Base-by-base conservation (phyloP, 257 asterid genomes). In the Scutellaria galericulata region DNA sequence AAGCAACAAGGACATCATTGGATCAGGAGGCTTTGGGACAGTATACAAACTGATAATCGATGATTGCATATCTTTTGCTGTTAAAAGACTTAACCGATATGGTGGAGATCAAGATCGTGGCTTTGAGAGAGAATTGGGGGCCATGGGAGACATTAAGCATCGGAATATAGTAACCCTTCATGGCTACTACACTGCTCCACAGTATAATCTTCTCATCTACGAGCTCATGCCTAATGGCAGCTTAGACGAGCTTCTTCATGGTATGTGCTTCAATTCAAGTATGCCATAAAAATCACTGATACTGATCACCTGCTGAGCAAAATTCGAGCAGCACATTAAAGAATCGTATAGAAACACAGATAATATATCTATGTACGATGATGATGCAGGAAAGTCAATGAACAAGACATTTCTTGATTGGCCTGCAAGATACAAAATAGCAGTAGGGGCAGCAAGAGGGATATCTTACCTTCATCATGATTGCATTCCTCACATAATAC, bases 111-210 rank as follows among this genome's bases (percentile, higher is more conserved):
- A 87, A 47, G 98, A 93, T 45, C 78, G 89, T 11, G 90, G 97
- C 7, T 93, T 93, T 31, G 95, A 86, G 81, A 85, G 98, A 79
- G 98, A 93, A 48, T 31, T 93, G 77, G 96, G 81, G 82, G 90
- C 97, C 8, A 93, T 90, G 96, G 95, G 89, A 14, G 96, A 89
- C 69, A 90, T 93, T 56, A 93, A 93, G 78, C 98, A 93, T 71
- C 68, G 97, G 62, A 93, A 93, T 81, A 84, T 93, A 54, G 90
- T 89, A 3, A 86, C 90, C 51, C 96, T 93, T 68, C 83, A 90
- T 53, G 98, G 98, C 58, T 93, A 87, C 81, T 93, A 89, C 76
- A 76, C 89, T 51, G 82, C 97, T 50, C 80, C 90, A 48, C 92
- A 81, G 1, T 93, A 86, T 59, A 89, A 93, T 79, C 96, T 89